A percentile compares a stretch with the other conserved stretches of the same genome.
phyloP scores from a whole-genome alignment of 2,329 filamentous ascomycete species.

The Pleoardoris graminearum region DNA sequence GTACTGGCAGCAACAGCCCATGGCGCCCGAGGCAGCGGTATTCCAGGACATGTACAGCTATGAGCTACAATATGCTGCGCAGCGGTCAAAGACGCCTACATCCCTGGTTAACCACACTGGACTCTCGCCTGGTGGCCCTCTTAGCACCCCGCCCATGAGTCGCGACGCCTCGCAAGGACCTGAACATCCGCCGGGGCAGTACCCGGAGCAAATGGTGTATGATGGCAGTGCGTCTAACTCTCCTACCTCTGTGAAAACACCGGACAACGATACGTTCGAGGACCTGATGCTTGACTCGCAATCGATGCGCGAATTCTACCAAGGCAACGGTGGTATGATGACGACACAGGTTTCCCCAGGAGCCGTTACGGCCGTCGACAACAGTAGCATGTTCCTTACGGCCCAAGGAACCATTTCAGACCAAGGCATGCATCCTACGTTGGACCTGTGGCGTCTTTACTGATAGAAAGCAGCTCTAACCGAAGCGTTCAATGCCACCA shows the following conservation, averaged over 20 bases:
- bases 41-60: slow-evolving; percentile 25
- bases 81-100: slow-evolving; percentile 40
- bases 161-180: slow-evolving; percentile 38
- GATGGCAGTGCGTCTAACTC: slow-evolving; percentile 41
- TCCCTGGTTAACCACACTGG: slow-evolving; percentile 41
- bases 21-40: slow-evolving; percentile 24
- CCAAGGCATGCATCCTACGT: slow-evolving; percentile 25
- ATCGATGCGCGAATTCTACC: slow-evolving; percentile 32
- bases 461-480: slow-evolving; percentile 30
- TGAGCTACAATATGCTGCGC: slow-evolving; percentile 26
- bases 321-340: slow-evolving; percentile 26
- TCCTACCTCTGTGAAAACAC: slow-evolving; percentile 41
- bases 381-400: slow-evolving; percentile 25
- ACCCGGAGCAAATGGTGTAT: slow-evolving; percentile 36
- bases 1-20: slow-evolving; percentile 23
- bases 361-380: slow-evolving; percentile 26
- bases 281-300: slow-evolving; percentile 38
- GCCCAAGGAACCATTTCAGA: slow-evolving; percentile 26
- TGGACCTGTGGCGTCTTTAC: neutral
- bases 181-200: slow-evolving; percentile 30
- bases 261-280: slow-evolving; percentile 39
- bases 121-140: slow-evolving; percentile 36
- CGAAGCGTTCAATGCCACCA: slow-evolving; percentile 26
- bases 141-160: slow-evolving; percentile 40
- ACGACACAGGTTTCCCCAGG: slow-evolving; percentile 32